Percentiles rank a stretch among this genome's conserved stretches.
Evolutionary conservation across 202 grass and related monocot species (phyloP).

Genomic region (Dendrocalamus latiflorus): DNA sequence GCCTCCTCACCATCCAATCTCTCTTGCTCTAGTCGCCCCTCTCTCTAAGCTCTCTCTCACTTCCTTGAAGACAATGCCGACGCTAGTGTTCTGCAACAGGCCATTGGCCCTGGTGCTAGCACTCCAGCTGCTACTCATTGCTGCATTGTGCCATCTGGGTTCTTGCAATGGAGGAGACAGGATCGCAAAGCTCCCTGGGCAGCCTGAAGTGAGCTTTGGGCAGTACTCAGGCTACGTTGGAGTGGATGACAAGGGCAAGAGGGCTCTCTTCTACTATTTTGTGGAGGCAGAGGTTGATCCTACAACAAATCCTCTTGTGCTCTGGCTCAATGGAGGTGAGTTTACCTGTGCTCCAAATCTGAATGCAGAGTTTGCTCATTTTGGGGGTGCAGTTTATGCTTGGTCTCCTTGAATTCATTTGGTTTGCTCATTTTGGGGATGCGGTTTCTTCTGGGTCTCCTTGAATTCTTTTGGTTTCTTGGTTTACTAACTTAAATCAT

Average conservation of each 20-base stretch:
- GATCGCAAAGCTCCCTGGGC: slow-evolving; percentile 70
- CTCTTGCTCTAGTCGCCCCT: not conserved
- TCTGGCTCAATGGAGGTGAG: slow-evolving; percentile 98
- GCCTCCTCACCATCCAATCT: slow-evolving; percentile 26
- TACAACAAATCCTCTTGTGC: slow-evolving; percentile 69
- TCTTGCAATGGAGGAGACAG: slow-evolving; percentile 44
- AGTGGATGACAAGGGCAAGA: slow-evolving; percentile 53
- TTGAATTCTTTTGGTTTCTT: not conserved
- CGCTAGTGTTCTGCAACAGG: not conserved
- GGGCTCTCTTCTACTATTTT: slow-evolving; percentile 98
- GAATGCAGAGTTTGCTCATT: not conserved
- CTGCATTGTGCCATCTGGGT: slow-evolving; percentile 11
- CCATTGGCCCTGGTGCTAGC: not conserved
- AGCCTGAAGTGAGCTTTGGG: slow-evolving; percentile 75
- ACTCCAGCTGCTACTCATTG: slow-evolving; percentile 21
- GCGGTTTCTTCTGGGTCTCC: not conserved
- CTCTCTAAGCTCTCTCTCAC: not conserved
- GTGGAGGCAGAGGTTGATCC: slow-evolving; percentile 80
- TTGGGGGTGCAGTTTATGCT: not conserved
- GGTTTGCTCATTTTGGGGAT: not conserved
- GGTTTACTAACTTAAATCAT: not conserved
- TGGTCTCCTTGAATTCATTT: no score
- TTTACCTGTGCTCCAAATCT: not conserved
- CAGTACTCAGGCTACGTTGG: slow-evolving; percentile 84
- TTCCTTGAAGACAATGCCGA: slow-evolving; percentile 10